These are phyloP conservation scores for Bacterosira constricta DNA, from an alignment of 108 stramenopile species.

Conservation along the genomic window DNA sequence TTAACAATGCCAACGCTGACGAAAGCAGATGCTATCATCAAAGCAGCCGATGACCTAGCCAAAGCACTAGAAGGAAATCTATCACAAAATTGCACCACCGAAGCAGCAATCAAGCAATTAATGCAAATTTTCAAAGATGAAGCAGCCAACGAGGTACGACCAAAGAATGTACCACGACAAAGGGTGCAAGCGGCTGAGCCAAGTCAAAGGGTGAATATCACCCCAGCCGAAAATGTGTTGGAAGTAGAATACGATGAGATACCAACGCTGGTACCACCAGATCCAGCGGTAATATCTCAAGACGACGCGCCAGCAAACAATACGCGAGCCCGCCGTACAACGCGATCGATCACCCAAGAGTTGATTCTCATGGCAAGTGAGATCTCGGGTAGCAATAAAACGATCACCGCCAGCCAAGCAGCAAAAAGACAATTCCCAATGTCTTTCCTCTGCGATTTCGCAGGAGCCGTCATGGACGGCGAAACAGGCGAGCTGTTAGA, in stretches of 20 bases:
- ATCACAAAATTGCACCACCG: neutral
- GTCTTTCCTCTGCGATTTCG: neutral
- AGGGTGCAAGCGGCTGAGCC: neutral
- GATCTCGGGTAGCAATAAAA: too few species aligned
- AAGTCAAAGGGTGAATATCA: neutral
- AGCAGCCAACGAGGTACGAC: too few species aligned
- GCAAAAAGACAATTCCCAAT: neutral
- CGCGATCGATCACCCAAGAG: too few species aligned
- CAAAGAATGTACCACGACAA: neutral
- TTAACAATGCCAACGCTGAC: slow-evolving; percentile 4
- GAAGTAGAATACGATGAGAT: too few species aligned
- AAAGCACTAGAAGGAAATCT: neutral
- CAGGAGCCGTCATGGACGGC: slow-evolving; percentile 6
- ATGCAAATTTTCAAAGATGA: neutral
- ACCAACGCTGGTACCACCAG: too few species aligned
- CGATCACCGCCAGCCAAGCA: too few species aligned
- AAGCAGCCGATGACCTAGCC: neutral
- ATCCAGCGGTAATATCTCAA: too few species aligned
- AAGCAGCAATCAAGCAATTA: neutral
- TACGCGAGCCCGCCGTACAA: too few species aligned
- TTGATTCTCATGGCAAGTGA: too few species aligned
- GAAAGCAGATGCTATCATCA: slow-evolving; percentile 7
- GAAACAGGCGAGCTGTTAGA: slow-evolving; percentile 23
- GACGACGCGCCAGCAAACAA: too few species aligned
- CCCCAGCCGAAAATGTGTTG: too few species aligned